A percentile compares a stretch with the other conserved stretches of the same genome.
Evolutionary conservation across 1,139 yeast genomes (phyloP).

Genomic region (Schizosaccharomyces versatilis): DNA sequence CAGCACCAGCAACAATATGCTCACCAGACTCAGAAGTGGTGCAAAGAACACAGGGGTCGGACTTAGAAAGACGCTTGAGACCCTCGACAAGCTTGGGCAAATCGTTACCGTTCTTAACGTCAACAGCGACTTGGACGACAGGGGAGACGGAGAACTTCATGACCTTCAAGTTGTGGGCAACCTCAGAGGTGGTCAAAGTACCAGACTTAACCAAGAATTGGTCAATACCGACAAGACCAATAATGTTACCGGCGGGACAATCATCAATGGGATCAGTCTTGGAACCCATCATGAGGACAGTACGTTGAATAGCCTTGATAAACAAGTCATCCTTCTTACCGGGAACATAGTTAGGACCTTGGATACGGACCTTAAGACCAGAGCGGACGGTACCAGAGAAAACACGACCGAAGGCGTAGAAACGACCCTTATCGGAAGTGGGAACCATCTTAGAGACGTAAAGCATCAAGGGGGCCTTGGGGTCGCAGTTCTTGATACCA

Average conservation of each 20-base stretch:
- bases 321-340: conserved; percentile 96
- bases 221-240: conserved; percentile 98
- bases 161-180: conserved; percentile 98
- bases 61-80: conserved; percentile 97
- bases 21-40: conserved; percentile 87
- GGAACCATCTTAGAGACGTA: conserved; percentile 99
- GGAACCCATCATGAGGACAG: conserved; percentile 99
- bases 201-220: conserved; percentile 98
- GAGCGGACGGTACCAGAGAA: conserved; percentile 98
- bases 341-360: conserved; percentile 98
- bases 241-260: conserved; percentile 99
- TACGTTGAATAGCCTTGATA: conserved; percentile 95
- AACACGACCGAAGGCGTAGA: conserved; percentile 99
- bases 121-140: conserved; percentile 98
- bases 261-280: conserved; percentile 94
- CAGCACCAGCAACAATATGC: conserved; percentile 98
- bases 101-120: conserved; percentile 97
- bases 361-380: conserved; percentile 98
- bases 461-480: conserved; percentile 93
- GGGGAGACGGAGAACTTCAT: conserved; percentile 99
- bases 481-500: conserved; percentile 96
- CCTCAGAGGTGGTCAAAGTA: conserved; percentile 90
- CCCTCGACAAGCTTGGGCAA: conserved; percentile 99
- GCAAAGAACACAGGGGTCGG: conserved; percentile 94
- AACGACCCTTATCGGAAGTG: conserved; percentile 99